These are phyloP conservation scores for Hirschioporus abietinus DNA, from an alignment of 768 basidiomycete genomes.

Conservation along the genomic window DNA sequence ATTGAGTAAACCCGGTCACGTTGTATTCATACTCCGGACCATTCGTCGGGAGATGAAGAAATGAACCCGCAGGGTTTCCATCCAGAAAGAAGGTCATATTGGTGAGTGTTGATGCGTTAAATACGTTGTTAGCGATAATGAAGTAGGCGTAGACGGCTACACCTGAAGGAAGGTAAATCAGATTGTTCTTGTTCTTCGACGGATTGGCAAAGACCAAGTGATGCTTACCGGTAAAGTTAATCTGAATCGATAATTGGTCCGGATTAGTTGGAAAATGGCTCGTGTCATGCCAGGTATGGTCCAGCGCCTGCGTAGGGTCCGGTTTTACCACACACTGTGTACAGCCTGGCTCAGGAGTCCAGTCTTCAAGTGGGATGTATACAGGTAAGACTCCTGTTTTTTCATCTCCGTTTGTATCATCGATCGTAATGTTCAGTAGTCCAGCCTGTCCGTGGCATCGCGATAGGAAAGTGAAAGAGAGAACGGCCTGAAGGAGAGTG, in stretches of 20 bases:
- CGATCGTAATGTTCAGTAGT: not conserved
- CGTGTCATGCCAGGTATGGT: conserved; percentile 8
- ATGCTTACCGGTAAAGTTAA: not conserved
- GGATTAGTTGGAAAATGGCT: not conserved
- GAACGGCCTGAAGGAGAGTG: not conserved
- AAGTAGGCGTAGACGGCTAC: not conserved
- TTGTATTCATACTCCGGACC: conserved; percentile 22
- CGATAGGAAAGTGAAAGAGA: not conserved
- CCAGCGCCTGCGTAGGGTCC: conserved; percentile 2
- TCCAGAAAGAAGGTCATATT: conserved; percentile 2
- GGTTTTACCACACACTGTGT: conserved; percentile 5
- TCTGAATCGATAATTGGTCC: not conserved
- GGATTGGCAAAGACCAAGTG: not conserved
- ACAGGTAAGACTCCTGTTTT: not conserved
- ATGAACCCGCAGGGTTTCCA: not conserved
- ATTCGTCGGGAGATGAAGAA: not conserved
- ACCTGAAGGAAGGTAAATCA: not conserved
- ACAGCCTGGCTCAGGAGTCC: not conserved
- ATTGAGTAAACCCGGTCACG: conserved; percentile 29
- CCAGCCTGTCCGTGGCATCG: not conserved
- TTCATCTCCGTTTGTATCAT: not conserved
- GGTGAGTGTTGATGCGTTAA: not conserved
- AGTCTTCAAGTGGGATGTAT: not conserved
- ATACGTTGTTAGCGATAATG: not conserved
- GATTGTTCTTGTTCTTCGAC: too few relatives aligned